Conservation (phyloP, 371 early-diverging fungal species). For the Mycotypha africana region DNA sequence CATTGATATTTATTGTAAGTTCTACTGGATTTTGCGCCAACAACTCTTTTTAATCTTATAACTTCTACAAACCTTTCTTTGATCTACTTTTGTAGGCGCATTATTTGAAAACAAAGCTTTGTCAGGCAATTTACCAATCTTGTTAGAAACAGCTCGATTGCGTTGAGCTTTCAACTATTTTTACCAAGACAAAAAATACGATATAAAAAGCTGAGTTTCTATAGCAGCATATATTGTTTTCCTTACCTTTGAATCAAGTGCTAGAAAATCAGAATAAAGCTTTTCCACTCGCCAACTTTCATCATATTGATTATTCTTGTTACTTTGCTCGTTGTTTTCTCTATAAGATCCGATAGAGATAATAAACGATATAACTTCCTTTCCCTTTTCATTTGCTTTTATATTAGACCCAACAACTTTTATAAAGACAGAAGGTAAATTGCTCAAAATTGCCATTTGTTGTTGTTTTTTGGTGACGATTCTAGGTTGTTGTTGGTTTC, state of each 20-base stretch:
- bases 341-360: slow-evolving; percentile 33
- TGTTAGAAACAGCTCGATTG: slow-evolving; percentile 38
- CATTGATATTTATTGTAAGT: background rate
- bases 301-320: slow-evolving; percentile 10
- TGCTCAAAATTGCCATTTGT: slow-evolving; percentile 2
- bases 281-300: slow-evolving; percentile 84
- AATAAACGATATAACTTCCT: slow-evolving; percentile 64
- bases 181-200: background rate
- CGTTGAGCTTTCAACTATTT: slow-evolving; percentile 47
- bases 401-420: slow-evolving; percentile 69
- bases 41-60: too few relatives aligned
- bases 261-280: slow-evolving; percentile 76
- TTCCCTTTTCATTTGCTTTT: slow-evolving; percentile 70
- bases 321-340: slow-evolving; percentile 17
- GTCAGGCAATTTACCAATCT: slow-evolving; percentile 70
- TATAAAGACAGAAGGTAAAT: slow-evolving; percentile 18
- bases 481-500: too few relatives aligned
- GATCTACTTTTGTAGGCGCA: slow-evolving; percentile 71
- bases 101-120: slow-evolving; percentile 72
- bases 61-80: slow-evolving; percentile 49
- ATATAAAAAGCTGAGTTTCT: background rate
- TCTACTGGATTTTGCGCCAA: background rate
- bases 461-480: background rate
- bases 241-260: slow-evolving; percentile 68
- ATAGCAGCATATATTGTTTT: background rate